Evolutionary conservation across 352 stramenopile species (phyloP).

Genomic region (Phytopythium oedochilum): DNA sequence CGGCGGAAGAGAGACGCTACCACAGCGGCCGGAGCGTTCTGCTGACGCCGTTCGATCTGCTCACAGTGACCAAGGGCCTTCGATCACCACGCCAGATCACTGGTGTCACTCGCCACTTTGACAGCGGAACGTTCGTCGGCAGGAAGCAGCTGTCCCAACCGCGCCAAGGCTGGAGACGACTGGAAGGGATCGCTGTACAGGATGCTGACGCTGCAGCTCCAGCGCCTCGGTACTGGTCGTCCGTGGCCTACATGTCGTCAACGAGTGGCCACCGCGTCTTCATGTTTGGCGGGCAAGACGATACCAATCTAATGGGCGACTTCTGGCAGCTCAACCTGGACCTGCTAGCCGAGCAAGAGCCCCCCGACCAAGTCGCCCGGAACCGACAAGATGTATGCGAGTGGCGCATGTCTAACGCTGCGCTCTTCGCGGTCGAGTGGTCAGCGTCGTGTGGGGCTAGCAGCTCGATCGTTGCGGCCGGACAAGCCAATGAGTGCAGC

Average conservation of each 20-base stretch:
- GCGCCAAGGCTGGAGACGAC: constrained; percentile 25
- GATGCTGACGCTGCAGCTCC: constrained; percentile 8
- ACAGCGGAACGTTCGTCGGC: constrained; percentile 21
- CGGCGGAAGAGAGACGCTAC: constrained; percentile 14
- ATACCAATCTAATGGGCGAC: constrained; percentile 51
- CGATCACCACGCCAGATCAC: constrained; percentile 12
- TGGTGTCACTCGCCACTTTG: constrained; percentile 18
- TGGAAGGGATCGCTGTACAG: constrained; percentile 7
- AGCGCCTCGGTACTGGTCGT: constrained; percentile 34
- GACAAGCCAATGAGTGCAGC: constrained; percentile 27
- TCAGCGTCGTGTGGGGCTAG: constrained; percentile 32
- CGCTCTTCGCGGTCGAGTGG: constrained; percentile 27
- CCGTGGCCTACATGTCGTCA: constrained; percentile 6
- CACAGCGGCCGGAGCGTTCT: background rate
- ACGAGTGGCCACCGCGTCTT: constrained; percentile 20
- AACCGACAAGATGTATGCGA: constrained; percentile 27
- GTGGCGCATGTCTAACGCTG: constrained; percentile 39
- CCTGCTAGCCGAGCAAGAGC: constrained; percentile 24
- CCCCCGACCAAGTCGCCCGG: constrained; percentile 10
- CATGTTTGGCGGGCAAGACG: constrained; percentile 68
- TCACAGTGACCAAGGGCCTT: constrained; percentile 29
- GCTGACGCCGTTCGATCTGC: constrained; percentile 44
- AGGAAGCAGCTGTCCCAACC: constrained; percentile 38
- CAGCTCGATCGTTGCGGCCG: constrained; percentile 3
- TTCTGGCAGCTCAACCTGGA: constrained; percentile 51